These are phyloP conservation scores for Penicillium maclennaniae DNA, from an alignment of 495 filamentous ascomycete species.

Conservation along the genomic window DNA sequence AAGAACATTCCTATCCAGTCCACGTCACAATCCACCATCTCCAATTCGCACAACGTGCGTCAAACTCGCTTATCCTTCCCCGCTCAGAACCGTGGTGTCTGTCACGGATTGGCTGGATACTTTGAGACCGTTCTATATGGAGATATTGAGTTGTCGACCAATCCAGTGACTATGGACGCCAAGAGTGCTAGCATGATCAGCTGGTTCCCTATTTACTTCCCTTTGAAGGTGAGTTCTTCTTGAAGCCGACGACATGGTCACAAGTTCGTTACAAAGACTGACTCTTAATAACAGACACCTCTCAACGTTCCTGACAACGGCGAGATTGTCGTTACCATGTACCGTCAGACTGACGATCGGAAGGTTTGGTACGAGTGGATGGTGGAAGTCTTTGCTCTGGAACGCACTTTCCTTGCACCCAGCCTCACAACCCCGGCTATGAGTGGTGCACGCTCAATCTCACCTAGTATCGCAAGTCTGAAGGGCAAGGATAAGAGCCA, in stretches of 20 bases:
- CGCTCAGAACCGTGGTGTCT: conserved; percentile 68
- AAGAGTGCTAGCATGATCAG: conserved; percentile 97
- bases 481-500: conserved; percentile 19
- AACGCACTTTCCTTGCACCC: conserved; percentile 20
- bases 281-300: conserved; percentile 56
- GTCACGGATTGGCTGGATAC: conserved; percentile 90
- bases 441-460: conserved; percentile 32
- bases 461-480: conserved; percentile 27
- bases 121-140: conserved; percentile 91
- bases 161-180: conserved; percentile 83
- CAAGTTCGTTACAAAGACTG: neutral
- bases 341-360: conserved; percentile 87
- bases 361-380: conserved; percentile 99
- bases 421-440: conserved; percentile 26
- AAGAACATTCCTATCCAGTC: conserved; percentile 36
- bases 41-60: conserved; percentile 86
- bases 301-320: conserved; percentile 81
- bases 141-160: conserved; percentile 82
- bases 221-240: conserved; percentile 68
- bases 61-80: conserved; percentile 71
- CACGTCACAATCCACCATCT: conserved; percentile 31
- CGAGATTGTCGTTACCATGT: conserved; percentile 87
- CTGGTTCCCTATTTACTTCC: conserved; percentile 99
- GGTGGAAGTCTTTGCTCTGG: conserved; percentile 72
- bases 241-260: neutral